A percentile compares a stretch with the other conserved stretches of the same genome.
Conservation (phyloP, 2,329 filamentous ascomycete species). For the Cladophialophora chaetospira region DNA sequence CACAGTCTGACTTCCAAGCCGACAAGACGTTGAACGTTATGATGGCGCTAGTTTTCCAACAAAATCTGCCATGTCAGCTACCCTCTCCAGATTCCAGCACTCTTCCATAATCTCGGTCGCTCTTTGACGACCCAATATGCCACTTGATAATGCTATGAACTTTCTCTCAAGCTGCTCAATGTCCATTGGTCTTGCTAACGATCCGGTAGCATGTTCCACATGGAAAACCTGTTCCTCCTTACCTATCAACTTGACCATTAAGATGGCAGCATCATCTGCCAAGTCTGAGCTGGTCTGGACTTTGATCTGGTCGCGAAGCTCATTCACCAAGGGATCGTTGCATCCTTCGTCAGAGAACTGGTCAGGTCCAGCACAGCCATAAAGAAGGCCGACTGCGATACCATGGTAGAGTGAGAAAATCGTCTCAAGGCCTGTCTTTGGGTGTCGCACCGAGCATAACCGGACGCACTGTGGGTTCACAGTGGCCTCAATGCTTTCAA, state of each 20-base stretch:
- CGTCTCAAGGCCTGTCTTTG: background rate
- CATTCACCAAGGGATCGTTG: background rate
- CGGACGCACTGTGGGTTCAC: conserved; percentile 8
- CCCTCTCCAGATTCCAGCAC: background rate
- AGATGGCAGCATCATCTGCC: background rate
- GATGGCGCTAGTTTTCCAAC: background rate
- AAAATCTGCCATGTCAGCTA: background rate
- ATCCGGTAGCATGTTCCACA: background rate
- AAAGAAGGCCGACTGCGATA: conserved; percentile 4
- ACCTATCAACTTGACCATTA: background rate
- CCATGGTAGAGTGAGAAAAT: conserved; percentile 11
- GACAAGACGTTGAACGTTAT: no score
- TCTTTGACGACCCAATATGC: background rate
- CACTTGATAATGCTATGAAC: background rate
- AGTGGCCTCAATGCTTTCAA: conserved; percentile 7
- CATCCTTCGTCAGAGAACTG: conserved; percentile 4
- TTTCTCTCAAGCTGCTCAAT: background rate
- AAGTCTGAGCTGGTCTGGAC: background rate
- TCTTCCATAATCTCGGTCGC: background rate
- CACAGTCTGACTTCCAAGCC: no score
- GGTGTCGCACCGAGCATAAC: conserved; percentile 1
- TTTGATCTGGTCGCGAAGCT: background rate
- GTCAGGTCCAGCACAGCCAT: background rate
- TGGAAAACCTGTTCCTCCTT: background rate
- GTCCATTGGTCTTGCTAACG: conserved; percentile 1